These are phyloP conservation scores for Euphrasia confusa DNA, from an alignment of 257 asterid genomes.

Conservation along the genomic window DNA sequence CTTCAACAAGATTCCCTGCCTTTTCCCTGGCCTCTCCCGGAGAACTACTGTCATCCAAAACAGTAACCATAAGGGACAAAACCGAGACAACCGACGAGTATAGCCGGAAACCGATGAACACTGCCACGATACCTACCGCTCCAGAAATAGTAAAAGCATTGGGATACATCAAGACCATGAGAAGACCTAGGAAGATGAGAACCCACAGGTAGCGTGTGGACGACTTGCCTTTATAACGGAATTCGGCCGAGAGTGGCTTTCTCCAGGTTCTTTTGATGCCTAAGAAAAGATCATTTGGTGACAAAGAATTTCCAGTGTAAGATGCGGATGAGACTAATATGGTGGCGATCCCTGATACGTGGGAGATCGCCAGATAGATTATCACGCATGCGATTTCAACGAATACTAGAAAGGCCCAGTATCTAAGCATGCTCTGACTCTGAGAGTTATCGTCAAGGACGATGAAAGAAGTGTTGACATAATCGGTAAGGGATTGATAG, in stretches of 20 bases:
- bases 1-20: slow-evolving; percentile 34
- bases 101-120: slow-evolving; percentile 7
- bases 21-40: slow-evolving; percentile 33
- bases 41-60: slow-evolving; percentile 40
- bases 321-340: slow-evolving; percentile 30
- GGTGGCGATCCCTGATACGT: slow-evolving; percentile 25
- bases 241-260: slow-evolving; percentile 23
- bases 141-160: slow-evolving; percentile 3
- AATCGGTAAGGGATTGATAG: not conserved
- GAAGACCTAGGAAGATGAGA: not conserved
- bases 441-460: not conserved
- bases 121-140: slow-evolving; percentile 12
- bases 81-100: slow-evolving; percentile 21
- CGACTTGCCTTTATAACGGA: slow-evolving; percentile 19
- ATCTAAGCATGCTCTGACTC: not conserved
- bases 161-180: slow-evolving; percentile 10
- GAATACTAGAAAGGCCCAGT: not conserved
- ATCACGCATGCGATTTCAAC: slow-evolving; percentile 24
- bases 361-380: slow-evolving; percentile 12
- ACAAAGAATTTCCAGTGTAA: slow-evolving; percentile 12
- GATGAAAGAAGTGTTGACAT: not conserved
- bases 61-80: slow-evolving; percentile 31
- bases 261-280: slow-evolving; percentile 19
- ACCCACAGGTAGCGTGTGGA: slow-evolving; percentile 18
- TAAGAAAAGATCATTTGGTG: slow-evolving; percentile 16